These are phyloP conservation scores for Gentiana dahurica DNA, from an alignment of 257 asterid genomes.

Conservation along the genomic window DNA sequence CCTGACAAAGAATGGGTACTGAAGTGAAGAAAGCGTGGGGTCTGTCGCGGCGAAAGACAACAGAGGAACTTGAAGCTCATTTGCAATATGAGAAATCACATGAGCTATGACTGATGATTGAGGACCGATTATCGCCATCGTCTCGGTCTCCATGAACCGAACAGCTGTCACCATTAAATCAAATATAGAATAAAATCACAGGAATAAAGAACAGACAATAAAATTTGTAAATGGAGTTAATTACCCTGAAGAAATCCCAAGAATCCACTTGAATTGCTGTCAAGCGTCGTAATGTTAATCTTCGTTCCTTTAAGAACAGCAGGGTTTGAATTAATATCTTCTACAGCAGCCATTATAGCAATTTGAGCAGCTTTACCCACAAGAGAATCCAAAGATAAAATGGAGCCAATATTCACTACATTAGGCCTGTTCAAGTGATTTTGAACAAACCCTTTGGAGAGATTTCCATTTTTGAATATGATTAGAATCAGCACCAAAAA, in stretches of 20 bases:
- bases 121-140: conserved; percentile 57
- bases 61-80: conserved; percentile 40
- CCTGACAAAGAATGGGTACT: conserved; percentile 52
- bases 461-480: conserved; percentile 13
- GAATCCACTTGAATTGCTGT: conserved; percentile 40
- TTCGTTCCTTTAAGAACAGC: conserved; percentile 30
- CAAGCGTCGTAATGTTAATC: conserved; percentile 20
- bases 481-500: conserved; percentile 21
- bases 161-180: conserved; percentile 26
- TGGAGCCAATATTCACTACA: conserved; percentile 33
- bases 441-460: conserved; percentile 20
- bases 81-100: conserved; percentile 36
- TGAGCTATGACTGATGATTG: conserved; percentile 51
- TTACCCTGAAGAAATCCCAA: conserved; percentile 37
- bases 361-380: conserved; percentile 31
- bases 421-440: conserved; percentile 30
- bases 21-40: conserved; percentile 43
- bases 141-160: conserved; percentile 43
- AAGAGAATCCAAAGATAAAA: conserved; percentile 19
- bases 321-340: conserved; percentile 39
- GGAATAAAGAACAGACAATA: neutral
- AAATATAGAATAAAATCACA: neutral
- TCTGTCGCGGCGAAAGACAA: conserved; percentile 52
- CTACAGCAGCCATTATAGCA: conserved; percentile 41
- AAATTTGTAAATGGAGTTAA: neutral